phyloP scores from a whole-genome alignment of 2,329 filamentous ascomycete genomes.

The Pseudocercospora musae region DNA sequence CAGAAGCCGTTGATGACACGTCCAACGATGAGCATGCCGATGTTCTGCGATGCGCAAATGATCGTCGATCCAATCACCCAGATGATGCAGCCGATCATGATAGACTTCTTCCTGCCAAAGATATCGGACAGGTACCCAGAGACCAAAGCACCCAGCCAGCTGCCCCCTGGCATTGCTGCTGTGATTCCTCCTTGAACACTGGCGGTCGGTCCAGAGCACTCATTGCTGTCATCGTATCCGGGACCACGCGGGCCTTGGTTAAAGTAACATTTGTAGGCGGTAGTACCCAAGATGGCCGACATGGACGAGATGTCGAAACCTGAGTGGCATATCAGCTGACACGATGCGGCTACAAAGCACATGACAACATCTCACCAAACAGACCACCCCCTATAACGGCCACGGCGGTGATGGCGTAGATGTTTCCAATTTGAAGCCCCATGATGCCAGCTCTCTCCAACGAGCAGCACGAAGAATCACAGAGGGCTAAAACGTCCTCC shows the following conservation, averaged over 20 bases:
- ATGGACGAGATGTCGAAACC: slow-evolving; percentile 75
- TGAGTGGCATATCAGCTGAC: neutral
- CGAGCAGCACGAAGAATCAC: neutral
- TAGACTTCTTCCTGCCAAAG: slow-evolving; percentile 52
- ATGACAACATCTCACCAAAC: slow-evolving; percentile 42
- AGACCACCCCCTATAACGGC: slow-evolving; percentile 63
- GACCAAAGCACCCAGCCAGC: slow-evolving; percentile 59
- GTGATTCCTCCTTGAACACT: slow-evolving; percentile 65
- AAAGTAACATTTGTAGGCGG: slow-evolving; percentile 70
- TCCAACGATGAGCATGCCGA: slow-evolving; percentile 66
- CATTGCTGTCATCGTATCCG: slow-evolving; percentile 22
- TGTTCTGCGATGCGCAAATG: slow-evolving; percentile 60
- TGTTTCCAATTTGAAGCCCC: slow-evolving; percentile 44
- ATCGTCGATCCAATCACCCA: slow-evolving; percentile 56
- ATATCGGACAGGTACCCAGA: slow-evolving; percentile 58
- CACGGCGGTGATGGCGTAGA: slow-evolving; percentile 56
- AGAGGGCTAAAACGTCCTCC: too few species aligned
- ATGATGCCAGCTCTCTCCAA: neutral
- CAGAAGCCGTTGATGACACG: slow-evolving; percentile 67
- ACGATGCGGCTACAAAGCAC: too few species aligned
- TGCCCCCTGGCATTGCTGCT: slow-evolving; percentile 68
- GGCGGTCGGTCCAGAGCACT: slow-evolving; percentile 51
- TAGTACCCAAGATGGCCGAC: slow-evolving; percentile 57
- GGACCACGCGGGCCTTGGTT: slow-evolving; percentile 49
- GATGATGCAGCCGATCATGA: slow-evolving; percentile 47